Conservation (phyloP, 495 filamentous ascomycete genomes). For the Acidomyces sp. region DNA sequence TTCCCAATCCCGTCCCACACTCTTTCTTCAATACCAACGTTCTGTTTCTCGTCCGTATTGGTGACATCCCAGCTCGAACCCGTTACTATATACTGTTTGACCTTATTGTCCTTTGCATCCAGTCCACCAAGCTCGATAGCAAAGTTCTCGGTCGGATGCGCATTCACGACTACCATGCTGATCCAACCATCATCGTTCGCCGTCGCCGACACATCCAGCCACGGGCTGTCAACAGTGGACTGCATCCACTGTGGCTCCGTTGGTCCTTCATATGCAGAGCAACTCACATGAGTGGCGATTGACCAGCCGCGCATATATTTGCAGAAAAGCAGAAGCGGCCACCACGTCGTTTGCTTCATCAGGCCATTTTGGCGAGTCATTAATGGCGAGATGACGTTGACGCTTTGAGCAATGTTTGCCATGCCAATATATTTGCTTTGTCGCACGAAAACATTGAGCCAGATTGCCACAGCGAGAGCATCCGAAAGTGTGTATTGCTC, state of each 20-base stretch:
- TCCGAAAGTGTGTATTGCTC: slow-evolving; percentile 65
- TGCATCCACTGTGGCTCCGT: slow-evolving; percentile 54
- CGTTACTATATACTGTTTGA: slow-evolving; percentile 47
- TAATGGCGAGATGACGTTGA: slow-evolving; percentile 66
- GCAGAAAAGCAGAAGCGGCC: slow-evolving; percentile 59
- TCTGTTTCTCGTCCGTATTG: slow-evolving; percentile 48
- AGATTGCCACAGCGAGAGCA: slow-evolving; percentile 58
- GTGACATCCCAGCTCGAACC: slow-evolving; percentile 40
- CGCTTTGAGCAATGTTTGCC: slow-evolving; percentile 68
- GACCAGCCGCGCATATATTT: slow-evolving; percentile 63
- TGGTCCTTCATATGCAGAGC: slow-evolving; percentile 46
- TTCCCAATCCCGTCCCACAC: slow-evolving; percentile 45
- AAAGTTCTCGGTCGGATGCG: slow-evolving; percentile 43
- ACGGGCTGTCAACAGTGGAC: slow-evolving; percentile 50
- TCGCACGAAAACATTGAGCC: slow-evolving; percentile 68
- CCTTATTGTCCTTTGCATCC: slow-evolving; percentile 22
- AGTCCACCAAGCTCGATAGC: slow-evolving; percentile 44
- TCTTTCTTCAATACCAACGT: slow-evolving; percentile 46
- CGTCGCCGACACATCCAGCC: slow-evolving; percentile 56
- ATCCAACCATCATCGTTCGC: slow-evolving; percentile 48
- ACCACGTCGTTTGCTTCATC: slow-evolving; percentile 63
- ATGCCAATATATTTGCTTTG: slow-evolving; percentile 60
- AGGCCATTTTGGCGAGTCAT: slow-evolving; percentile 54
- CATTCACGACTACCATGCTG: slow-evolving; percentile 57
- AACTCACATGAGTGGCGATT: slow-evolving; percentile 46